A percentile compares a stretch with the other conserved stretches of the same genome.
Conservation (phyloP, 768 basidiomycete genomes). For the Kwoniella shandongensis region DNA sequence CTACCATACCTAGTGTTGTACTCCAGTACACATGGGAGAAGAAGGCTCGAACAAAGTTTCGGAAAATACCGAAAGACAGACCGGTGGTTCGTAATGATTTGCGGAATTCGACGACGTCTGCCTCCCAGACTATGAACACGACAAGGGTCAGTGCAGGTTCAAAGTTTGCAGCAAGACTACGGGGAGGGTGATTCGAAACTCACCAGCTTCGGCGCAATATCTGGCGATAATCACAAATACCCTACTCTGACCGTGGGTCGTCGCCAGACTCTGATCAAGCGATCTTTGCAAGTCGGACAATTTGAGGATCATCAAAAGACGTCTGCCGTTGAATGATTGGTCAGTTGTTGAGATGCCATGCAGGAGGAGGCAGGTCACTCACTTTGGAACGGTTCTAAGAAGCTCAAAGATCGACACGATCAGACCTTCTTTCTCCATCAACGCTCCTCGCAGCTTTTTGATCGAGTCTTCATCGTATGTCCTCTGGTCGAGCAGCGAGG, state of each 20-base stretch:
- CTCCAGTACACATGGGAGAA: conserved; percentile 40
- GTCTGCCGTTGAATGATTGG: conserved; percentile 22
- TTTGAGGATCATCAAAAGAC: conserved; percentile 58
- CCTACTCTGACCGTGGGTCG: conserved; percentile 72
- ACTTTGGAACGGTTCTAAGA: conserved; percentile 76
- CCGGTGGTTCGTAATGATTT: conserved; percentile 19
- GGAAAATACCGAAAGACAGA: conserved; percentile 25
- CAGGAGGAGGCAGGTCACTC: conserved; percentile 56
- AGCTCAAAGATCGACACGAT: conserved; percentile 83
- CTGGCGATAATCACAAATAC: conserved; percentile 89
- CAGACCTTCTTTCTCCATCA: conserved; percentile 77
- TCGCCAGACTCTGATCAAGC: conserved; percentile 78
- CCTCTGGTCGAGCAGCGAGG: conserved; percentile 36
- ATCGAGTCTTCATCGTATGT: conserved; percentile 67
- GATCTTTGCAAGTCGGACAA: conserved; percentile 80
- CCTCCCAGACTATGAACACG: conserved; percentile 57
- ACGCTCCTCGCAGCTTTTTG: conserved; percentile 76
- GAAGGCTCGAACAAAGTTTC: conserved; percentile 16
- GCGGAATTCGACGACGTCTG: conserved; percentile 26
- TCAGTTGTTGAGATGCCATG: not conserved
- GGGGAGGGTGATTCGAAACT: conserved; percentile 8
- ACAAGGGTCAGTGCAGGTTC: conserved; percentile 55
- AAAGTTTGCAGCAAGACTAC: not conserved
- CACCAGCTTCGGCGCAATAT: conserved; percentile 64
- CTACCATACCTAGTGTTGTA: conserved; percentile 39